Evolutionary conservation across 805 yeast species (phyloP).

Genomic region (Martiniozyma abietophila): DNA sequence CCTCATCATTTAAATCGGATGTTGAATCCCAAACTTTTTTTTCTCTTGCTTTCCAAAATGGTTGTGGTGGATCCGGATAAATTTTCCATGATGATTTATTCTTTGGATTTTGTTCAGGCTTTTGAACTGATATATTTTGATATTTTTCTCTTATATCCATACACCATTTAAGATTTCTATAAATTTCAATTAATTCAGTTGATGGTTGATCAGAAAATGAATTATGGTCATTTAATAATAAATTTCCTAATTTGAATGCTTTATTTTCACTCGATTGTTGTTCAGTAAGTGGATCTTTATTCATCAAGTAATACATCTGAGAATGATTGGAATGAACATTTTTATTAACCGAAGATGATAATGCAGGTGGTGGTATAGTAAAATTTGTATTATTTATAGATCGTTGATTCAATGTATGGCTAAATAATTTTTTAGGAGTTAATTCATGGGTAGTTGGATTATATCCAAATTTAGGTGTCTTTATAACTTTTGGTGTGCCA

Average conservation of each 20-base stretch:
- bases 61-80: conserved; percentile 91
- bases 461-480: conserved; percentile 18
- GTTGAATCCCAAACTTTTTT: conserved; percentile 1
- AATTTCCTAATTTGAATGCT: conserved; percentile 34
- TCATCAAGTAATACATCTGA: too few relatives aligned
- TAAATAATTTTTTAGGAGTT: conserved; percentile 9
- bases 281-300: conserved; percentile 11
- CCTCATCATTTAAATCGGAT: background rate
- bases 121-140: conserved; percentile 61
- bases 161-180: conserved; percentile 53
- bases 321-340: too few relatives aligned
- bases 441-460: conserved; percentile 23
- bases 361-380: too few relatives aligned
- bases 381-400: too few relatives aligned
- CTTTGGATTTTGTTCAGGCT: conserved; percentile 75
- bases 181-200: conserved; percentile 56
- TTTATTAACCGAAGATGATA: too few relatives aligned
- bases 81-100: conserved; percentile 65
- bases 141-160: conserved; percentile 70
- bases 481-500: conserved; percentile 8
- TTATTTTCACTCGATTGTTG: conserved; percentile 15
- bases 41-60: conserved; percentile 51
- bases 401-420: background rate
- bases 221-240: conserved; percentile 40
- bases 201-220: conserved; percentile 50